A percentile compares a stretch with the other conserved stretches of the same genome.
Conservation (phyloP, 805 yeast species). For the Barnettozyma salicaria region DNA sequence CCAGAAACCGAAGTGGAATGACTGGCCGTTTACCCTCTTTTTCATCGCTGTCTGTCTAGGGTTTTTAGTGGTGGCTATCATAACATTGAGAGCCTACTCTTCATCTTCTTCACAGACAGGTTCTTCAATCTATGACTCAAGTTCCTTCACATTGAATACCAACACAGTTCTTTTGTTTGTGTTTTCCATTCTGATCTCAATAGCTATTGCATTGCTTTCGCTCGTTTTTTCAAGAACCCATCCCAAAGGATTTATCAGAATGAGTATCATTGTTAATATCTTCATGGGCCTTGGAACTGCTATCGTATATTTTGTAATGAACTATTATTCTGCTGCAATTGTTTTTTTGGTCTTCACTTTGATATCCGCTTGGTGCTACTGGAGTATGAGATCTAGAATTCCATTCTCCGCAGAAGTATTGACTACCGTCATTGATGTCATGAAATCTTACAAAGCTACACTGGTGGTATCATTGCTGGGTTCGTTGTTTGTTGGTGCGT, state of each 20-base stretch:
- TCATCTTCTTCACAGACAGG: slow-evolving; percentile 51
- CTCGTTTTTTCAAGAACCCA: slow-evolving; percentile 55
- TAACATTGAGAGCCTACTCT: slow-evolving; percentile 61
- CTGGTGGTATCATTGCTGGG: slow-evolving; percentile 57
- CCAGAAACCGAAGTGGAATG: slow-evolving; percentile 59
- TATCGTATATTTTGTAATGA: slow-evolving; percentile 60
- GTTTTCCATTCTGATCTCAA: slow-evolving; percentile 54
- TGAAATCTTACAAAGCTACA: slow-evolving; percentile 66
- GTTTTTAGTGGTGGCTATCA: slow-evolving; percentile 62
- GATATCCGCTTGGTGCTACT: slow-evolving; percentile 63
- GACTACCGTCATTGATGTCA: slow-evolving; percentile 69
- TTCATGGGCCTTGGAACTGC: slow-evolving; percentile 69
- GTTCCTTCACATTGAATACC: slow-evolving; percentile 60
- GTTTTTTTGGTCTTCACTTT: slow-evolving; percentile 63
- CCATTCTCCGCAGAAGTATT: slow-evolving; percentile 70
- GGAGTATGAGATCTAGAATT: slow-evolving; percentile 63
- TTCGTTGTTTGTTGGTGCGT: slow-evolving; percentile 49
- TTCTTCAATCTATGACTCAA: slow-evolving; percentile 50
- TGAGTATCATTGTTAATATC: slow-evolving; percentile 63
- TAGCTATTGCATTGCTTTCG: slow-evolving; percentile 52
- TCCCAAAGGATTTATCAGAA: slow-evolving; percentile 61
- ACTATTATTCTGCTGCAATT: slow-evolving; percentile 75
- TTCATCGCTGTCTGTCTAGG: slow-evolving; percentile 48
- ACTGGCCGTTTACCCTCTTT: slow-evolving; percentile 62
- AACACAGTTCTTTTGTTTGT: slow-evolving; percentile 68